phyloP scores from a whole-genome alignment of 331 rosid species.

The Cydonia oblonga region DNA sequence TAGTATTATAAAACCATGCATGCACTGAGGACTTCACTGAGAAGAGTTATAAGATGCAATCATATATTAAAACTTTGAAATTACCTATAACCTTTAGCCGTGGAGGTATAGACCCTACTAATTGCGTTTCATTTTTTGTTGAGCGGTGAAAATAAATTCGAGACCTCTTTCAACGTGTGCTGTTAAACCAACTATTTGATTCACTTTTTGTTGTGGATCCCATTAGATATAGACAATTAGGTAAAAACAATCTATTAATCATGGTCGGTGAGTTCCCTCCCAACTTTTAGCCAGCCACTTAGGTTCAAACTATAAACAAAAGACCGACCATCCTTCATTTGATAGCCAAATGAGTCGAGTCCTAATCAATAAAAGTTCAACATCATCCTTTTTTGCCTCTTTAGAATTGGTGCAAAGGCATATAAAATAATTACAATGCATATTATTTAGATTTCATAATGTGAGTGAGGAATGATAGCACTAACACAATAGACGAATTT shows the following conservation, averaged over 20 bases:
- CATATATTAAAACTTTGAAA: too few species aligned
- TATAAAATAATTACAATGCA: not conserved
- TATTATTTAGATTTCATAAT: not conserved
- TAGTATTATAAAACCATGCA: not conserved
- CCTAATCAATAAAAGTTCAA: not conserved
- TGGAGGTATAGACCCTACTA: too few species aligned
- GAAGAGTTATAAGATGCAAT: not conserved
- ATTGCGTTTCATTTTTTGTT: too few species aligned
- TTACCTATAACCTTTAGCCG: too few species aligned
- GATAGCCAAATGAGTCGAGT: not conserved
- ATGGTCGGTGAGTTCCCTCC: not conserved
- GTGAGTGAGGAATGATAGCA: not conserved
- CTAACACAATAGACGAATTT: not conserved
- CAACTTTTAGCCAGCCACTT: not conserved
- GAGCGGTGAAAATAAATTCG: not conserved
- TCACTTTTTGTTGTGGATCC: not conserved
- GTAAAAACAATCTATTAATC: not conserved
- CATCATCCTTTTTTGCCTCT: not conserved
- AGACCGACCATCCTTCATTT: not conserved
- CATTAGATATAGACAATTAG: not conserved
- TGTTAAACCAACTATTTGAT: not conserved
- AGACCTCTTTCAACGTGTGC: not conserved
- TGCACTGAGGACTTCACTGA: not conserved
- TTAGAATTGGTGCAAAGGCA: not conserved
- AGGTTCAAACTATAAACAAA: not conserved